These are phyloP conservation scores for Suillus alpinus DNA, from an alignment of 768 basidiomycete species.

Conservation along the genomic window DNA sequence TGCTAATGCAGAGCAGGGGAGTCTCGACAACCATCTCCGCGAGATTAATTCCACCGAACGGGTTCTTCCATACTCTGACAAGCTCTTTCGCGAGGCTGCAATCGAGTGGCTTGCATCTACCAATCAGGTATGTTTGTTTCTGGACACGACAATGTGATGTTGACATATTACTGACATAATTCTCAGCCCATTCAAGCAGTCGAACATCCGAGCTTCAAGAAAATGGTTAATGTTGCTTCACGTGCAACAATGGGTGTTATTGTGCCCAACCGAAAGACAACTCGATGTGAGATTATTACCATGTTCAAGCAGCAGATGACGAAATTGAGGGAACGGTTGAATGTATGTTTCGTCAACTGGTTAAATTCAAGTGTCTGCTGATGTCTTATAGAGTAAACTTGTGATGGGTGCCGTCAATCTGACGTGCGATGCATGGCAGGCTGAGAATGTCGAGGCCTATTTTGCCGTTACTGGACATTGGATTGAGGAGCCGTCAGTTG, in stretches of 20 bases:
- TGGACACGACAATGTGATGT: not conserved
- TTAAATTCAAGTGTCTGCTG: not conserved
- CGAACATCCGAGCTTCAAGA: constrained; percentile 34
- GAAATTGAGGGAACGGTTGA: constrained; percentile 13
- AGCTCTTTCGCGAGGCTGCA: constrained; percentile 11
- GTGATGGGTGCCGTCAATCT: constrained; percentile 25
- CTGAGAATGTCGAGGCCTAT: constrained; percentile 30
- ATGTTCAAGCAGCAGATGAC: constrained; percentile 25
- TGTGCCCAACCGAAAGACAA: constrained; percentile 29
- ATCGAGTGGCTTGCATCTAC: constrained; percentile 38
- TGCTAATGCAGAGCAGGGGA: constrained; percentile 8
- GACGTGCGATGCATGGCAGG: constrained; percentile 39
- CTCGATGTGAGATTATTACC: constrained; percentile 27
- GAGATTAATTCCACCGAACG: constrained; percentile 13
- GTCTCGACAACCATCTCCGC: constrained; percentile 26
- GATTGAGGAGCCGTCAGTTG: constrained; percentile 17
- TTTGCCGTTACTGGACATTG: constrained; percentile 30
- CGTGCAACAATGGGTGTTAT: constrained; percentile 34
- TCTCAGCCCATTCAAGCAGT: constrained; percentile 32
- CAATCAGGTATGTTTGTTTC: constrained; percentile 32
- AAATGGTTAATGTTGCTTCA: constrained; percentile 40
- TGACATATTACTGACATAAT: not conserved
- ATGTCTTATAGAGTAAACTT: constrained; percentile 6
- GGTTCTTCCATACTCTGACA: constrained; percentile 30
- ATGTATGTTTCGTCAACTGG: constrained; percentile 9